Percentiles rank a stretch among this genome's conserved stretches.
Evolutionary conservation across 768 basidiomycete species (phyloP).

Genomic region (Hypholoma fasciculare): DNA sequence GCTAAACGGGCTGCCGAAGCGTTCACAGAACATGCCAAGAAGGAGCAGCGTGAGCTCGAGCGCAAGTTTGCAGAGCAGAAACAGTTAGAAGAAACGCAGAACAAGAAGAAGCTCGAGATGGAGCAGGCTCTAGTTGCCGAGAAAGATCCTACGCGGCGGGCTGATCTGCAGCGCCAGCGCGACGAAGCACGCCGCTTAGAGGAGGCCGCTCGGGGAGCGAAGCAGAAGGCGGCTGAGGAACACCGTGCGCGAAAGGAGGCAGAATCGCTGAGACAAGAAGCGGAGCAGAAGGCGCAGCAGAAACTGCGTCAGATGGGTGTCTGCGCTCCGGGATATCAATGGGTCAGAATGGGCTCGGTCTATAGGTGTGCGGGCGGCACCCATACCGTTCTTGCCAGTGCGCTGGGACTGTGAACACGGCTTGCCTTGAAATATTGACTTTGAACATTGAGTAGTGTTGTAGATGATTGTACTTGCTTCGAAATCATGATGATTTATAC

Average conservation of each 20-base stretch:
- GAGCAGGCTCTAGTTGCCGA: conserved; percentile 1
- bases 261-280: conserved; percentile 19
- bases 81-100: conserved; percentile 5
- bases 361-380: not conserved
- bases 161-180: conserved; percentile 28
- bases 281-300: conserved; percentile 43
- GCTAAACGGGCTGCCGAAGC: not conserved
- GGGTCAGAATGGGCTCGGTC: conserved; percentile 44
- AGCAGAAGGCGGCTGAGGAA: conserved; percentile 14
- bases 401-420: not conserved
- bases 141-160: conserved; percentile 21
- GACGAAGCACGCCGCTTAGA: conserved; percentile 19
- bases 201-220: conserved; percentile 12
- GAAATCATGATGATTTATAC: too few species aligned
- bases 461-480: too few species aligned
- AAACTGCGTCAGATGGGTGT: conserved; percentile 47
- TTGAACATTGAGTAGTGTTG: too few species aligned
- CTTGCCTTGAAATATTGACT: too few species aligned
- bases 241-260: conserved; percentile 18
- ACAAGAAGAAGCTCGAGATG: not conserved
- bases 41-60: not conserved
- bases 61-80: not conserved
- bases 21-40: conserved; percentile 1
- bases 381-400: not conserved
- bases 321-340: conserved; percentile 33